Percentiles rank a stretch among this genome's conserved stretches.
Conservation (phyloP, 192 early-diverging fungal species). For the Hyaloraphidium curvatum region DNA sequence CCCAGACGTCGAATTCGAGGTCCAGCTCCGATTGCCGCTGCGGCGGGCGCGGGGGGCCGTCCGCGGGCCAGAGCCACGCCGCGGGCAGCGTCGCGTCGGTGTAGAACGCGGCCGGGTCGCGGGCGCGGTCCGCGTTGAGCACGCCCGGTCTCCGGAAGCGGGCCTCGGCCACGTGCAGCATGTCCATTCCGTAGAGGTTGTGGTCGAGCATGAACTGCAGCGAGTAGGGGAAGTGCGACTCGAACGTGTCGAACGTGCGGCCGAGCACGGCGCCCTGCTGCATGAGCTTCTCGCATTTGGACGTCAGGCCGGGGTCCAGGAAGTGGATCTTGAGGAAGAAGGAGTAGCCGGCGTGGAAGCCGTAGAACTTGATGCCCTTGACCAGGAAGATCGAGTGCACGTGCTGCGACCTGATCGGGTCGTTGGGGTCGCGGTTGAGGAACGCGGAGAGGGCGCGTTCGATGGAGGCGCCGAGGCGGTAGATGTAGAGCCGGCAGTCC, state of each 20-base stretch:
- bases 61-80: background rate
- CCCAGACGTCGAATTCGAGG: slow-evolving; percentile 51
- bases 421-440: background rate
- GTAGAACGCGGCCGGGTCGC: background rate
- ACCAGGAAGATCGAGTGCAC: slow-evolving; percentile 32
- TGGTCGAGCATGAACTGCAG: slow-evolving; percentile 76
- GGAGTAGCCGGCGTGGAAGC: slow-evolving; percentile 45
- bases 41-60: background rate
- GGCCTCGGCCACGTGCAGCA: slow-evolving; percentile 33
- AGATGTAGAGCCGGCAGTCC: slow-evolving; percentile 21
- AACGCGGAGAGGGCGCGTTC: slow-evolving; percentile 45
- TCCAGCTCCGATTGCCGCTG: slow-evolving; percentile 17
- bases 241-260: slow-evolving; percentile 44
- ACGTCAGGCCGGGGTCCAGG: slow-evolving; percentile 34
- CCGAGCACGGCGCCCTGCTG: slow-evolving; percentile 53
- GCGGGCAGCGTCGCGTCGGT: background rate
- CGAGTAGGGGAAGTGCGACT: slow-evolving; percentile 60
- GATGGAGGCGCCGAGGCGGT: slow-evolving; percentile 35
- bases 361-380: slow-evolving; percentile 75
- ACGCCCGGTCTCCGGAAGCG: slow-evolving; percentile 11
- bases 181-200: slow-evolving; percentile 74
- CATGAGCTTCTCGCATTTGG: slow-evolving; percentile 41
- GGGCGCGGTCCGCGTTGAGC: background rate
- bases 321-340: slow-evolving; percentile 62
- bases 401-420: slow-evolving; percentile 31